Evolutionary conservation across 441 rosid species (phyloP).

Genomic region (Monsonia emarginata): DNA sequence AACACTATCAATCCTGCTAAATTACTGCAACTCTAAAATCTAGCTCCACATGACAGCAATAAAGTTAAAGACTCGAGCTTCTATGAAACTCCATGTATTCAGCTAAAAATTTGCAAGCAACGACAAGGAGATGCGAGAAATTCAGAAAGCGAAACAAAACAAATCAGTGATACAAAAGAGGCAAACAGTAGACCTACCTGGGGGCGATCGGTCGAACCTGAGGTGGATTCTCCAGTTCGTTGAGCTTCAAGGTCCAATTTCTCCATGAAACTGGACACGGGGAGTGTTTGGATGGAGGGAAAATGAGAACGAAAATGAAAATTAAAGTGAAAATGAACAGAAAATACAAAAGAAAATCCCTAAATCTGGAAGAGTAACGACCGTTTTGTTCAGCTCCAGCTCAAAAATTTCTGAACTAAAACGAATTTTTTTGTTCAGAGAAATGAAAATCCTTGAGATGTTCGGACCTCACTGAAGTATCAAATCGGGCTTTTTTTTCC

Average conservation of each 20-base stretch:
- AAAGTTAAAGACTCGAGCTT: background rate
- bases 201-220: slow-evolving; percentile 15
- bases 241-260: slow-evolving; percentile 16
- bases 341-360: background rate
- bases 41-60: background rate
- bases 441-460: background rate
- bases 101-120: background rate
- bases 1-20: background rate
- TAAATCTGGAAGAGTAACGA: background rate
- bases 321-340: background rate
- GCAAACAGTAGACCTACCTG: slow-evolving; percentile 8
- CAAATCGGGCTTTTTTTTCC: background rate
- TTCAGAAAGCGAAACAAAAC: background rate
- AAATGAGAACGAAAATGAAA: background rate
- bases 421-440: background rate
- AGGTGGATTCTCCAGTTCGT: slow-evolving; percentile 16
- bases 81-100: background rate
- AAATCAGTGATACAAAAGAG: background rate
- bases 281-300: background rate
- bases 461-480: background rate
- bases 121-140: background rate
- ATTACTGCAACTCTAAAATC: background rate
- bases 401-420: background rate
- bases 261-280: slow-evolving; percentile 12
- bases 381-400: background rate